phyloP scores from a whole-genome alignment of 164 flowering plant genomes.

The Umbellularia californica region DNA sequence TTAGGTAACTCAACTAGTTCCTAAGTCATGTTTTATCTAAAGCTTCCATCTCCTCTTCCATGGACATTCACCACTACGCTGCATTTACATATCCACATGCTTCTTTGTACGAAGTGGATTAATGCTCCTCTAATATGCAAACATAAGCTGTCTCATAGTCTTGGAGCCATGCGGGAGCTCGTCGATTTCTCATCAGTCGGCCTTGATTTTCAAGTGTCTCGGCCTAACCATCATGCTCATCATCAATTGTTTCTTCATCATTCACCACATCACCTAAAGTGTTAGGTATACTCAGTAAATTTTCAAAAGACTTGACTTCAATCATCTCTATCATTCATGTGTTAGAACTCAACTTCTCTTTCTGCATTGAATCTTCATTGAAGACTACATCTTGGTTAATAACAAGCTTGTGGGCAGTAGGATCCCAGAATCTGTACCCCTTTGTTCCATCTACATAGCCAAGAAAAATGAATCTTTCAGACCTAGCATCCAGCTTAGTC shows the following conservation, averaged over 20 bases:
- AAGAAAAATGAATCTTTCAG: background rate
- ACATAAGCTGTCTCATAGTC: background rate
- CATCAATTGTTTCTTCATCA: background rate
- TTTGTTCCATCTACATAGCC: background rate
- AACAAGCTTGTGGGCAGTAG: background rate
- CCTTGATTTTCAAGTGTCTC: background rate
- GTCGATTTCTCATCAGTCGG: background rate
- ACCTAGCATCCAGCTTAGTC: background rate
- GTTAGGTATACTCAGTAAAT: background rate
- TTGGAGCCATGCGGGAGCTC: background rate
- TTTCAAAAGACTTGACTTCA: background rate
- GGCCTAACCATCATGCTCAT: background rate
- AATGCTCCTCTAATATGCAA: background rate
- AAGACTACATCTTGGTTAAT: background rate
- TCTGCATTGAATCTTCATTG: background rate
- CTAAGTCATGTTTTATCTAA: too few relatives aligned
- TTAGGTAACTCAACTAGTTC: too few relatives aligned
- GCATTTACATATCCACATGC: too few relatives aligned
- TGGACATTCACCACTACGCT: too few relatives aligned
- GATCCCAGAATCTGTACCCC: background rate
- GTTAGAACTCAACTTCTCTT: too few relatives aligned
- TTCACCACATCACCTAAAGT: background rate
- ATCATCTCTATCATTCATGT: background rate
- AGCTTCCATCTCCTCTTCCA: too few relatives aligned
- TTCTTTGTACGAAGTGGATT: background rate